Evolutionary conservation across 2,329 filamentous ascomycete genomes (phyloP).

Genomic region (Talaromyces sp.): DNA sequence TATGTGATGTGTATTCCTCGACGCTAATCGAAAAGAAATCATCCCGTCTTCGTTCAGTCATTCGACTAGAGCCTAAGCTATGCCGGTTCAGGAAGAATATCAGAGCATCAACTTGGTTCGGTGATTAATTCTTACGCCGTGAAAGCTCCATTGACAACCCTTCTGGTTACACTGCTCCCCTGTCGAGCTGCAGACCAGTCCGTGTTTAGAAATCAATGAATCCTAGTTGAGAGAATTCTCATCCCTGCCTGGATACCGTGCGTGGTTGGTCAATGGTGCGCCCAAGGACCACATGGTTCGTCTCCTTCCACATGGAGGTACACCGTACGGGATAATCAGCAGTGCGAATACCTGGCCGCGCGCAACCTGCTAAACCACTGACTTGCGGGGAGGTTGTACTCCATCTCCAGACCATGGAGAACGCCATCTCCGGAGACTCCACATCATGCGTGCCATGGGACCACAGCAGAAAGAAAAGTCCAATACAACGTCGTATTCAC

Average conservation of each 20-base stretch:
- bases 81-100: neutral
- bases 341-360: neutral
- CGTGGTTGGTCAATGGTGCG: conserved; percentile 3
- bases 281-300: conserved; percentile 10
- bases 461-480: neutral
- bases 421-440: conserved; percentile 7
- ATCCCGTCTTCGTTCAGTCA: conserved; percentile 5
- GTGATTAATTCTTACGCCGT: conserved; percentile 1
- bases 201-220: neutral
- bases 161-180: neutral
- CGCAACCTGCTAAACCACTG: conserved; percentile 7
- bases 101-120: conserved; percentile 1
- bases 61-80: neutral
- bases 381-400: conserved; percentile 3
- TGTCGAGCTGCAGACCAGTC: conserved; percentile 4
- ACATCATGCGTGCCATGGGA: conserved; percentile 14
- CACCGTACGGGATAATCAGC: neutral
- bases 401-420: conserved; percentile 9
- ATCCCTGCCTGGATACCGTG: neutral
- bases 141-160: neutral
- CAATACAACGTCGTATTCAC: conserved; percentile 13
- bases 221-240: neutral
- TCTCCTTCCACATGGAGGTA: conserved; percentile 8
- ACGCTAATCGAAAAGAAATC: neutral
- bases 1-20: neutral